phyloP scores from a whole-genome alignment of 2,329 filamentous ascomycete species.

The Tolypocladium tundrense region DNA sequence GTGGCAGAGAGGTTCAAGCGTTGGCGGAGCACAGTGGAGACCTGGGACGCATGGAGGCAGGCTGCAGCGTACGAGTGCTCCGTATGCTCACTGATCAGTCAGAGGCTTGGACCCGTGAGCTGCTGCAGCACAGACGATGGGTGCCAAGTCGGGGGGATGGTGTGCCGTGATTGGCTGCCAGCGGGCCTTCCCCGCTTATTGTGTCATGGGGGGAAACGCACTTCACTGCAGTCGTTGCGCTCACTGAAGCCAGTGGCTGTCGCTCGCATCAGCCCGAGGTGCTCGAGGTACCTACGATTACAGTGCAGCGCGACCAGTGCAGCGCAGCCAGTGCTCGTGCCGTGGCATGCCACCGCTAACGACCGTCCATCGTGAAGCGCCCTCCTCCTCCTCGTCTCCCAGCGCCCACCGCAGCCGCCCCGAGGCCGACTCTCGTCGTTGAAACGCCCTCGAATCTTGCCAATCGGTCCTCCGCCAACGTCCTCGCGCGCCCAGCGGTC shows the following conservation, averaged over 20 bases:
- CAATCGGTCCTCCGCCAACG: background rate
- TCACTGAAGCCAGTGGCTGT: too few species aligned
- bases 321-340: background rate
- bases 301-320: background rate
- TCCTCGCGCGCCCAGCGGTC: background rate
- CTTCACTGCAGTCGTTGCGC: background rate
- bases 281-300: too few species aligned
- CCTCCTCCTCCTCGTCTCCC: background rate
- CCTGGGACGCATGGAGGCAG: background rate
- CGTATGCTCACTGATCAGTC: background rate
- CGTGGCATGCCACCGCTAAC: slow-evolving; percentile 3
- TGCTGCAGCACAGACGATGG: slow-evolving; percentile 6
- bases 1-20: too few species aligned
- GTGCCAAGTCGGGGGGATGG: slow-evolving; percentile 7
- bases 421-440: background rate
- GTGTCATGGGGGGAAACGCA: slow-evolving; percentile 23
- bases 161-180: slow-evolving; percentile 19
- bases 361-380: slow-evolving; percentile 7
- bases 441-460: background rate
- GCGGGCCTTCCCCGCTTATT: slow-evolving; percentile 24
- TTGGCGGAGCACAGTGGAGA: background rate
- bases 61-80: background rate
- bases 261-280: too few species aligned
- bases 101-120: slow-evolving; percentile 7
- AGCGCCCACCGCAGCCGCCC: background rate